Conservation (phyloP, 345 rosid genomes). For the Dipteronia dyeriana region DNA sequence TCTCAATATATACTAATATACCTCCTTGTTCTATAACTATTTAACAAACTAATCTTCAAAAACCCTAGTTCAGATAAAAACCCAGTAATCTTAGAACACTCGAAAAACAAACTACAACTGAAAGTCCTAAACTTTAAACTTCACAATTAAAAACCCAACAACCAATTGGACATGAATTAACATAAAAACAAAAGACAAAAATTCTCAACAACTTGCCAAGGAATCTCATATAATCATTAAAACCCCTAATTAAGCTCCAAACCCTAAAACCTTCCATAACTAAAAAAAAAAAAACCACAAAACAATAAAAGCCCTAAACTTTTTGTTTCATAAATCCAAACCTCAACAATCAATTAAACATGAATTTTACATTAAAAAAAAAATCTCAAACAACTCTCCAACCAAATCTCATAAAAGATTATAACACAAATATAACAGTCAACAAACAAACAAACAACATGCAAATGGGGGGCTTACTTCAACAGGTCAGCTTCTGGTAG, state of each 20-base stretch:
- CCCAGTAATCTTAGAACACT: neutral
- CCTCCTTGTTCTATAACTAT: neutral
- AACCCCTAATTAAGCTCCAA: neutral
- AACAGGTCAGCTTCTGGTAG: conserved; percentile 91
- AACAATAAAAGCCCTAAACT: neutral
- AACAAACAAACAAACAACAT: neutral
- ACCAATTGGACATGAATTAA: neutral
- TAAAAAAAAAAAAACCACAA: neutral
- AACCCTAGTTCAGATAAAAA: neutral
- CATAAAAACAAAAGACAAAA: neutral
- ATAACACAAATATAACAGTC: neutral
- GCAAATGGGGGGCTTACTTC: conserved; percentile 42
- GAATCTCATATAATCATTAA: too few species aligned
- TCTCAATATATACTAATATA: neutral
- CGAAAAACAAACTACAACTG: neutral
- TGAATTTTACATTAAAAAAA: too few species aligned
- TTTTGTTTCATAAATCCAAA: neutral
- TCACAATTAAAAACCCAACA: neutral
- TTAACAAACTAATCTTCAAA: neutral
- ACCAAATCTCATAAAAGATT: too few species aligned
- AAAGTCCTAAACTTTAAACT: neutral
- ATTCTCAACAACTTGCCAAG: too few species aligned
- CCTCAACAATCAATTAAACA: neutral
- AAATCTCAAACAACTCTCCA: too few species aligned
- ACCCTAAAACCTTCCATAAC: neutral